These are phyloP conservation scores for Cercospora beticola DNA, from an alignment of 2,329 filamentous ascomycete species.

Conservation along the genomic window DNA sequence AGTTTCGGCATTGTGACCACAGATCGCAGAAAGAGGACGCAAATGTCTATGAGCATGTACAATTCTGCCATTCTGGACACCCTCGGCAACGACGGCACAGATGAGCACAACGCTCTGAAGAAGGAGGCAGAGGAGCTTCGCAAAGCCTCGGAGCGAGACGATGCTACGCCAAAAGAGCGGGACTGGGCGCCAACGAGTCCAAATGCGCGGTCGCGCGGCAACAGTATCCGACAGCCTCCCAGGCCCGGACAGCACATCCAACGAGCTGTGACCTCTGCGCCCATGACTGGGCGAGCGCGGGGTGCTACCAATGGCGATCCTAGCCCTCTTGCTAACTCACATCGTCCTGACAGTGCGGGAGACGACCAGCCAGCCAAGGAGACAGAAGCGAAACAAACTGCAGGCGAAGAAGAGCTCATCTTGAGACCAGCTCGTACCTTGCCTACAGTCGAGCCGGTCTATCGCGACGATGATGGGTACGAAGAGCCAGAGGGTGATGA, in stretches of 20 bases:
- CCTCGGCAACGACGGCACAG: slow-evolving; percentile 44
- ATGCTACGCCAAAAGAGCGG: slow-evolving; percentile 26
- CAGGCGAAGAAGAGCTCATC: slow-evolving; percentile 2
- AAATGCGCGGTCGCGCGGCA: slow-evolving; percentile 20
- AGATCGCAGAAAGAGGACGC: slow-evolving; percentile 59
- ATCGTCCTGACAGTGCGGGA: slow-evolving; percentile 33
- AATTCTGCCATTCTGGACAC: slow-evolving; percentile 72
- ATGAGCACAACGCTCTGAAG: slow-evolving; percentile 34
- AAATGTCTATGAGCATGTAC: slow-evolving; percentile 60
- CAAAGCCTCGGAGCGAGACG: slow-evolving; percentile 12
- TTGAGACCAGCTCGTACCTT: slow-evolving; percentile 31
- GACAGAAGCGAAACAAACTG: slow-evolving; percentile 1
- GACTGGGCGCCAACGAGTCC: slow-evolving; percentile 30
- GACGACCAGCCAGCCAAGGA: slow-evolving; percentile 9
- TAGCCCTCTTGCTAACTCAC: slow-evolving; percentile 37
- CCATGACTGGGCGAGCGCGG: slow-evolving; percentile 23
- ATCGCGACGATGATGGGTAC: slow-evolving; percentile 35
- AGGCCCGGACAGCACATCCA: slow-evolving; percentile 12
- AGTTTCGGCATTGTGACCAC: slow-evolving; percentile 97
- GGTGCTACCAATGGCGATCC: slow-evolving; percentile 31
- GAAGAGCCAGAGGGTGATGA: slow-evolving; percentile 37
- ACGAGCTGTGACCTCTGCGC: slow-evolving; percentile 26
- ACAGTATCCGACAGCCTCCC: slow-evolving; percentile 12
- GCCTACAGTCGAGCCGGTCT: slow-evolving; percentile 28
- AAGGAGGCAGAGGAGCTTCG: slow-evolving; percentile 26